Base-by-base conservation (phyloP, 1,139 yeast species). In the Yamadazyma siamensis region DNA sequence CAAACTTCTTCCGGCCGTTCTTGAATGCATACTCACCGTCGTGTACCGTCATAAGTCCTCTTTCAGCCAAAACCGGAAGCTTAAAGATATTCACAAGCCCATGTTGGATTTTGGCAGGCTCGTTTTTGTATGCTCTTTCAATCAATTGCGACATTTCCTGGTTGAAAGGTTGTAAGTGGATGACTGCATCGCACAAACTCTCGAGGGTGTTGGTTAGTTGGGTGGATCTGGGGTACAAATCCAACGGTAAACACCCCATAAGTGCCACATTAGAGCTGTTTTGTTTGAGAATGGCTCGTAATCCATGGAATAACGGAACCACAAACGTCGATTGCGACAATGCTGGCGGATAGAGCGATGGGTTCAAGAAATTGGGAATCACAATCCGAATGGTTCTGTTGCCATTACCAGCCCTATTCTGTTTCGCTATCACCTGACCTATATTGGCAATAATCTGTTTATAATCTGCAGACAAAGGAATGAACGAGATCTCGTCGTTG, bases 1-100 rank as follows among this genome's bases (percentile, higher is more conserved):
- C 95, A 52, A 91, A 87, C 49, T 74, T 78, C 56, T 80, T 78
- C 40, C 84, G 71, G 10, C 95, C 91, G 40, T 87, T 87, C 49
- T 82, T 80, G 59, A 89, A 91, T 3, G 95, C 89, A 55, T 75
- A 81, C 56, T 89, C 96, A 32, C 86, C 82, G 35, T 68, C 67
- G 34, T 79, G 76, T 2, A 77, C 72, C 45, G 77, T 75, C 96
- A 88, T 89, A 44, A 77, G 67, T 0, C 98, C 97, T 26, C 77
- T 57, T 26, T 82, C 91, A 28, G 88, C 77, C 25, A 86, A 58
- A 3, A 75, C 65, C 0, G 96, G 94, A 9, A 88, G 51, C 46
- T 85, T 85, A 33, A 73, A 56, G 3, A 91, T 65, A 50, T 91
- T 86, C 17, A 89, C 75, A 35, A 88, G 71, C 0, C 97, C 98